Conservation (phyloP, 2,329 filamentous ascomycete genomes). For the Ophiostoma himal-ulmi region DNA sequence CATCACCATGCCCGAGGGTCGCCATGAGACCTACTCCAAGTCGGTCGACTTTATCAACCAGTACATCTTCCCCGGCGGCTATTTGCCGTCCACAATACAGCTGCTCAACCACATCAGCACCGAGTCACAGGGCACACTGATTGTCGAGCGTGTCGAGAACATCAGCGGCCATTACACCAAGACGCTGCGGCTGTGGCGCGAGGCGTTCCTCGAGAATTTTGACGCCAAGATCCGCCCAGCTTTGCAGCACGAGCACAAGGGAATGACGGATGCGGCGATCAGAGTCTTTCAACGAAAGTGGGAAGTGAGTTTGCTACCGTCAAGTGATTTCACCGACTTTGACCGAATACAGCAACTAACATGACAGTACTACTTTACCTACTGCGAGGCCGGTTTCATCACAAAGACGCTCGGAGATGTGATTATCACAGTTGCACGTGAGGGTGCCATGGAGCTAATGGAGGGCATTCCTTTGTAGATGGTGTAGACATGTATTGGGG, state of each 20-base stretch:
- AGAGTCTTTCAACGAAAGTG: conserved; percentile 66
- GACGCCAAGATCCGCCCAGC: conserved; percentile 54
- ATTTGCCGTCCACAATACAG: conserved; percentile 55
- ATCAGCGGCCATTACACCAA: conserved; percentile 70
- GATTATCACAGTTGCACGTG: conserved; percentile 63
- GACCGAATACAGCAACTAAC: not conserved
- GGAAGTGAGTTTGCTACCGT: conserved; percentile 38
- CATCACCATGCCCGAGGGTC: conserved; percentile 67
- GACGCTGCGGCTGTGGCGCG: conserved; percentile 61
- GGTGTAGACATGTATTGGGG: not conserved
- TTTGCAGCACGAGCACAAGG: conserved; percentile 51
- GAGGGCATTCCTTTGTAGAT: conserved; percentile 56
- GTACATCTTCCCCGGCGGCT: conserved; percentile 75
- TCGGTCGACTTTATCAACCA: conserved; percentile 68
- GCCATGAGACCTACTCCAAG: conserved; percentile 60
- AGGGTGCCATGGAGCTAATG: conserved; percentile 62
- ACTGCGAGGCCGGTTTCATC: conserved; percentile 67
- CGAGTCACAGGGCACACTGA: conserved; percentile 55
- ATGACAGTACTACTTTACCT: conserved; percentile 60
- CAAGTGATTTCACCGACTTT: no score
- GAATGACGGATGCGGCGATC: conserved; percentile 56
- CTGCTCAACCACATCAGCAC: conserved; percentile 54
- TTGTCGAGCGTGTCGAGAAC: conserved; percentile 63
- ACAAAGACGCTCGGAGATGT: conserved; percentile 68
- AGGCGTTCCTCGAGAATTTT: conserved; percentile 60